These are phyloP conservation scores for Calophaca sinica DNA, from an alignment of 306 rosid genomes.

Conservation along the genomic window DNA sequence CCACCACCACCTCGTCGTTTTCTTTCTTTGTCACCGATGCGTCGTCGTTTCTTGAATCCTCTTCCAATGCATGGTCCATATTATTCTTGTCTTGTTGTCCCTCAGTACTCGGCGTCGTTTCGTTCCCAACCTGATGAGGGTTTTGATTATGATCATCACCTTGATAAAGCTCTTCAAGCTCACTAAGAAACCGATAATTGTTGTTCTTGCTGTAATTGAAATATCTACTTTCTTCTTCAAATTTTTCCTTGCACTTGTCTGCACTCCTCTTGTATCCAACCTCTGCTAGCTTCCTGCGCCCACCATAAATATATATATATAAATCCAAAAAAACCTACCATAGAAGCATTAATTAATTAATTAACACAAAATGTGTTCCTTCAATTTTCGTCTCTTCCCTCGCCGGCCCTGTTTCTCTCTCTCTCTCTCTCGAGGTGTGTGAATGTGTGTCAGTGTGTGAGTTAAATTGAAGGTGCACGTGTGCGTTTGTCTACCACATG, in stretches of 20 bases:
- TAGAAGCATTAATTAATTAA: slow-evolving; percentile 48
- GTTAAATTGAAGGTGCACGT: slow-evolving; percentile 53
- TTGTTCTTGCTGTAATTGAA: slow-evolving; percentile 60
- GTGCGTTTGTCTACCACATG: slow-evolving; percentile 54
- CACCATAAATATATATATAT: slow-evolving; percentile 49
- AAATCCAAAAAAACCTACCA: slow-evolving; percentile 43
- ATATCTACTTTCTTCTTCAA: slow-evolving; percentile 84
- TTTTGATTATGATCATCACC: too few relatives aligned
- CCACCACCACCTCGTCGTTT: neutral
- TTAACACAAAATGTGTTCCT: slow-evolving; percentile 38
- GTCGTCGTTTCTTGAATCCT: slow-evolving; percentile 24
- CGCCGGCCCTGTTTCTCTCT: slow-evolving; percentile 33
- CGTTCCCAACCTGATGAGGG: neutral
- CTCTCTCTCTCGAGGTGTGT: too few relatives aligned
- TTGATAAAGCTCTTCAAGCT: slow-evolving; percentile 71
- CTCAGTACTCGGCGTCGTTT: slow-evolving; percentile 32
- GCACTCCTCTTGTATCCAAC: slow-evolving; percentile 81
- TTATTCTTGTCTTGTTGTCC: slow-evolving; percentile 35
- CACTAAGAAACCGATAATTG: slow-evolving; percentile 60
- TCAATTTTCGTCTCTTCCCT: slow-evolving; percentile 33
- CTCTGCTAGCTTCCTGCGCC: slow-evolving; percentile 84
- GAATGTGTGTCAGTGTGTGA: too few relatives aligned
- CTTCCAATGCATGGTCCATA: slow-evolving; percentile 31
- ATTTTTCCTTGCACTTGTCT: slow-evolving; percentile 88
- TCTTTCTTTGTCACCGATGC: neutral